phyloP scores from a whole-genome alignment of 1,284 basidiomycete species.

The Boletus albobrunnescens region DNA sequence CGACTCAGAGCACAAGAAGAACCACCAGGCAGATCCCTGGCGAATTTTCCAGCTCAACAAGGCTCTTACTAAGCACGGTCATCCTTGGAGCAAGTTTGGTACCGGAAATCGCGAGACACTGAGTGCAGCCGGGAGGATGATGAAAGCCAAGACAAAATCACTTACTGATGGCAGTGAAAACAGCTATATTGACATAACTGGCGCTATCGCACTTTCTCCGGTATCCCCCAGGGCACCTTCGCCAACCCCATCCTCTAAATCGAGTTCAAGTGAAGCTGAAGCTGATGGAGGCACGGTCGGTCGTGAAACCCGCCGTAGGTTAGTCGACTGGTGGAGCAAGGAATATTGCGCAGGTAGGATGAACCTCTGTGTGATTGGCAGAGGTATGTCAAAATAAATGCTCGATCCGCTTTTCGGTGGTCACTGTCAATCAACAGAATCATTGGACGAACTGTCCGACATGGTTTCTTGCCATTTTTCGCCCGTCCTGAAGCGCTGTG shows the following conservation, averaged over 20 bases:
- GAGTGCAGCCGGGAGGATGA: conserved; percentile 60
- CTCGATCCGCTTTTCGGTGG: not conserved
- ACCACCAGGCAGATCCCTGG: conserved; percentile 93
- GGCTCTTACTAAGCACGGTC: conserved; percentile 73
- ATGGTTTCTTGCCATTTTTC: conserved; percentile 77
- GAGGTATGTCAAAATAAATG: conserved; percentile 48
- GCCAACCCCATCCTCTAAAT: conserved; percentile 56
- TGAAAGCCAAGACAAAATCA: conserved; percentile 48
- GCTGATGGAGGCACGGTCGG: conserved; percentile 75
- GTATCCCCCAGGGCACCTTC: conserved; percentile 56
- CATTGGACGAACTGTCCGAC: conserved; percentile 73
- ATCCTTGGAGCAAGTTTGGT: conserved; percentile 92
- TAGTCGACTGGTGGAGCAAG: conserved; percentile 92
- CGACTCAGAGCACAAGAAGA: conserved; percentile 98
- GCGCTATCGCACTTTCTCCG: conserved; percentile 43
- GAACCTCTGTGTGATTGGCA: conserved; percentile 88
- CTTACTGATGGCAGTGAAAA: conserved; percentile 11
- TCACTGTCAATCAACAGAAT: conserved; percentile 47
- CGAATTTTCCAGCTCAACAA: conserved; percentile 97
- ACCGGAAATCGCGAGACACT: conserved; percentile 88
- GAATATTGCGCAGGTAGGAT: conserved; percentile 95
- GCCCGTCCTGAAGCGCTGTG: conserved; percentile 66
- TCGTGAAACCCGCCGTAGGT: conserved; percentile 82
- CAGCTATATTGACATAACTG: conserved; percentile 3
- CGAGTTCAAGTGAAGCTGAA: conserved; percentile 54